These are phyloP conservation scores for Gonium pectorale DNA, from an alignment of 139 green algal genomes.

Conservation along the genomic window DNA sequence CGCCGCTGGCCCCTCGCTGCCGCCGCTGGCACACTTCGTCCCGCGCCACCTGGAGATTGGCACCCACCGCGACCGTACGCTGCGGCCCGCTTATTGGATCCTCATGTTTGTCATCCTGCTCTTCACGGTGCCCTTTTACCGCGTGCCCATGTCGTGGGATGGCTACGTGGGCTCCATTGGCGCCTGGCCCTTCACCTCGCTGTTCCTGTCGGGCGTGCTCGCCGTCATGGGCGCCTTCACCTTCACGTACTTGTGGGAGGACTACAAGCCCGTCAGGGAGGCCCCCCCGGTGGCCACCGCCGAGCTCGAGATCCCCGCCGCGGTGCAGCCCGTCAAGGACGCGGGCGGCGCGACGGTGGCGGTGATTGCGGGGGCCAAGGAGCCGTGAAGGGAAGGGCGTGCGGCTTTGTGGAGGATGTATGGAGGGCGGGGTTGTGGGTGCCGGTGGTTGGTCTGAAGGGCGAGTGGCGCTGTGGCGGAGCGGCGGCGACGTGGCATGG, in stretches of 20 bases:
- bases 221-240: slow-evolving; percentile 38
- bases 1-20: background rate
- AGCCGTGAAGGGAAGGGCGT: too few relatives aligned
- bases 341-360: too few relatives aligned
- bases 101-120: slow-evolving; percentile 49
- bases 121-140: slow-evolving; percentile 66
- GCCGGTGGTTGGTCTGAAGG: too few relatives aligned
- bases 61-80: slow-evolving; percentile 33
- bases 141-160: slow-evolving; percentile 35
- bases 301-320: background rate
- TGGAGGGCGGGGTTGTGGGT: too few relatives aligned
- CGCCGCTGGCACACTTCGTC: background rate
- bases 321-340: too few relatives aligned
- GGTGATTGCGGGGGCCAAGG: too few relatives aligned
- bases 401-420: too few relatives aligned
- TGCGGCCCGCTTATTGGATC: slow-evolving; percentile 22
- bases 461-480: too few relatives aligned
- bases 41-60: slow-evolving; percentile 54
- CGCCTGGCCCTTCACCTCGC: slow-evolving; percentile 59
- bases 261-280: slow-evolving; percentile 41
- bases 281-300: too few relatives aligned
- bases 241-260: slow-evolving; percentile 54
- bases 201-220: slow-evolving; percentile 56
- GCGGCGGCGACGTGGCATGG: too few relatives aligned
- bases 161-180: slow-evolving; percentile 57